Evolutionary conservation across 257 asterid genomes (phyloP), one percentile per base, ranked within the genome.

Genomic region (Solanum pinnatisectum): DNA sequence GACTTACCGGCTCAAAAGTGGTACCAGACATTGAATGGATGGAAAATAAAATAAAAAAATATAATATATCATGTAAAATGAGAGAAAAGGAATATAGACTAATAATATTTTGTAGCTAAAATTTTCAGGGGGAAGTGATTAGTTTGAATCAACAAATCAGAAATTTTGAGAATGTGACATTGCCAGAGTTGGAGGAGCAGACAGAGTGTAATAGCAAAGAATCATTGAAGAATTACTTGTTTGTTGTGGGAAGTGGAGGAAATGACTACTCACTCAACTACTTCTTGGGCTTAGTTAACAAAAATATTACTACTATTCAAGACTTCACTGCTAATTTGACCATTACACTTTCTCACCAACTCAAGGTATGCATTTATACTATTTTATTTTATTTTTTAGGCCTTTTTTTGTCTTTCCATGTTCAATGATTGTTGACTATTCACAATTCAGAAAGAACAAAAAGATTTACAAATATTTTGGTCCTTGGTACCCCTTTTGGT

Each of bases 181-280:
- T 95, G 73, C 93, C 96, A 76, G 95, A 94, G 11, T 25, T 96
- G 90, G 90, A 87, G 95, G 5, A 27, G 88, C 95, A 93, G 85
- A 6, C 90, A 68, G 89, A 92, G 3, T 88, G 63, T 5, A 68
- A 70, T 15, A 68, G 27, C 22, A 42, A 65, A 8, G 10, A 36
- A 72, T 71, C 52, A 39, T 15, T 92, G 76, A 74, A 90, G 8
- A 5, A 93, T 23, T 96, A 73, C 89, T 49, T 96, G 87, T 95
- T 95, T 91, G 93, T 95, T 85, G 94, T 96, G 44, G 96, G 94
- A 65, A 91, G 88, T 42, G 98, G 98, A 22, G 98, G 98, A 74
- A 96, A 96, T 87, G 99, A 96, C 89, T 96, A 93, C 71, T 88
- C 95, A 37, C 90, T 92, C 30, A 94, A 94, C 89, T 96, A 94